Conservation (phyloP, 2,329 filamentous ascomycete species). For the Didymella glomerata region DNA sequence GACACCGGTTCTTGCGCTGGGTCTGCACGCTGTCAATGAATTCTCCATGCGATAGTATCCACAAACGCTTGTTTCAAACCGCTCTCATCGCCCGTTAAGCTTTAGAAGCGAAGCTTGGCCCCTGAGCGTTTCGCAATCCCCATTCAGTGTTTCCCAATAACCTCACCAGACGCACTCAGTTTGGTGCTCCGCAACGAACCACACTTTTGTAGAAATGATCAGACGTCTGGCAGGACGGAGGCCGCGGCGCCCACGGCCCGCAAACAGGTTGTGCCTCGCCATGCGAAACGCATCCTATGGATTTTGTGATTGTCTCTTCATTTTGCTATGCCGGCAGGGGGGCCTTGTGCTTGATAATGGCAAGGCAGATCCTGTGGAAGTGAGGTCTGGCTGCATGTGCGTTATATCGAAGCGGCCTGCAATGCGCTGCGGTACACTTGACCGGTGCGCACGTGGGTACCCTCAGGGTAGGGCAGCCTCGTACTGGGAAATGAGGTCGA, state of each 20-base stretch:
- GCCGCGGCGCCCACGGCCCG: slow-evolving; percentile 10
- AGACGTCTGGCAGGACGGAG: slow-evolving; percentile 8
- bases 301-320: background rate
- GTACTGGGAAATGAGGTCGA: slow-evolving; percentile 20
- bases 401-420: slow-evolving; percentile 2
- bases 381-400: slow-evolving; percentile 5
- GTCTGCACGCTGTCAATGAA: slow-evolving; percentile 9
- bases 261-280: slow-evolving; percentile 11
- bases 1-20: slow-evolving; percentile 7
- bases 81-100: slow-evolving; percentile 13
- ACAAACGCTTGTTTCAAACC: slow-evolving; percentile 5
- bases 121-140: slow-evolving; percentile 15
- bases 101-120: slow-evolving; percentile 15
- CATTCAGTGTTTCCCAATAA: slow-evolving; percentile 15
- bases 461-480: slow-evolving; percentile 7
- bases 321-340: background rate
- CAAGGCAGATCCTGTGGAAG: slow-evolving; percentile 13
- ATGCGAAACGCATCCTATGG: background rate
- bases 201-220: slow-evolving; percentile 4
- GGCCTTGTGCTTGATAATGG: background rate
- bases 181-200: slow-evolving; percentile 16
- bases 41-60: background rate
- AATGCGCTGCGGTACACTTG: slow-evolving; percentile 1
- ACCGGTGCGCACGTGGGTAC: slow-evolving; percentile 13
- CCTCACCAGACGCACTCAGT: slow-evolving; percentile 14